Evolutionary conservation across 2,329 filamentous ascomycete species (phyloP).

Genomic region (Rhinocladiella similis): DNA sequence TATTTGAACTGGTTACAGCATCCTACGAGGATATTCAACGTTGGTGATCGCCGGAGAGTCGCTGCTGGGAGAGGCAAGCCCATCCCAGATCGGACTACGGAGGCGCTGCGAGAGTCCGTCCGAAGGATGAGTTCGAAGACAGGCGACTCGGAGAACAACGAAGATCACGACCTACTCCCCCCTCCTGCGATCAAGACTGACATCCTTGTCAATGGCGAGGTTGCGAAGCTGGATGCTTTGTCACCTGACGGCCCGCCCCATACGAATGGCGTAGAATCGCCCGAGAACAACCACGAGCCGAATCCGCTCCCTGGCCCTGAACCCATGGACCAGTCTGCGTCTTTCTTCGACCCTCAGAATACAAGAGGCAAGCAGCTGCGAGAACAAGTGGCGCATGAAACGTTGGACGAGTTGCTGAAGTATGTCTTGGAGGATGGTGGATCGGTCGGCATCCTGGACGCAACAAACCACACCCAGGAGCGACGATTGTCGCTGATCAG

Average conservation of each 20-base stretch:
- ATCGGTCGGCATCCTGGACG: conserved; percentile 91
- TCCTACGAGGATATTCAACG: conserved; percentile 94
- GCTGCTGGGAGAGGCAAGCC: conserved; percentile 61
- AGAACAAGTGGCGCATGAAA: conserved; percentile 89
- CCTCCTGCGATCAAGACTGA: conserved; percentile 50
- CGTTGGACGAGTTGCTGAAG: conserved; percentile 85
- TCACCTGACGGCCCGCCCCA: conserved; percentile 20
- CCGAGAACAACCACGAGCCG: conserved; percentile 9
- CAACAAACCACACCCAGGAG: conserved; percentile 91
- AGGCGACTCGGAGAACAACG: conserved; percentile 13
- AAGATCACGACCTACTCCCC: conserved; percentile 37
- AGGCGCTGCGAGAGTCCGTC: conserved; percentile 45
- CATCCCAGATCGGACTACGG: conserved; percentile 36
- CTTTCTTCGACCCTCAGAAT: conserved; percentile 92
- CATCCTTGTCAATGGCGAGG: conserved; percentile 60
- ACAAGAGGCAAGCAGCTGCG: conserved; percentile 76
- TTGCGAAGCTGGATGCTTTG: conserved; percentile 2
- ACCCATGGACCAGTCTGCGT: conserved; percentile 80
- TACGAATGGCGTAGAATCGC: conserved; percentile 10
- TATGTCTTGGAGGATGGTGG: conserved; percentile 82
- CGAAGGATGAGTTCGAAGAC: conserved; percentile 40
- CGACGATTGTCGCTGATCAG: conserved; percentile 82
- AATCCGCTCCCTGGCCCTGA: conserved; percentile 42
- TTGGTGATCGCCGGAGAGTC: conserved; percentile 84
- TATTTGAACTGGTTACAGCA: conserved; percentile 98